A percentile compares a stretch with the other conserved stretches of the same genome.
phyloP scores from a whole-genome alignment of 176 grass and related monocot species.

The Musa schizocarpa region DNA sequence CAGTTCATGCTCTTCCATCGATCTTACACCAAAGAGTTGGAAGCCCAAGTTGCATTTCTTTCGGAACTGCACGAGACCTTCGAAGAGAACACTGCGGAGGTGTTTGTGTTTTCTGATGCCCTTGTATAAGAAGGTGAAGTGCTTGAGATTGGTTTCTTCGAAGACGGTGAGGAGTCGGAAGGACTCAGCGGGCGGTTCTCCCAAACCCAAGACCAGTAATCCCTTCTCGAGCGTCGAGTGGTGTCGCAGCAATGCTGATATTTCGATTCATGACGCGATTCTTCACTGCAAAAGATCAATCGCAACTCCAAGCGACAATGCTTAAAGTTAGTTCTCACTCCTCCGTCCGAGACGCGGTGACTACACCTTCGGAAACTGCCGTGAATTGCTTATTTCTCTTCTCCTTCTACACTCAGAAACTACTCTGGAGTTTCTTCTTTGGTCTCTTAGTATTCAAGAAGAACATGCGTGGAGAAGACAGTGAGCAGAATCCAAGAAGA shows the following conservation, averaged over 20 bases:
- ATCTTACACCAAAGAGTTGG: not conserved
- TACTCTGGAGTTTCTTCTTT: too few relatives aligned
- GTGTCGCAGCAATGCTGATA: constrained; percentile 3
- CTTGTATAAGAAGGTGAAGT: not conserved
- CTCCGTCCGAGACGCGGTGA: not conserved
- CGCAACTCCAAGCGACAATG: not conserved
- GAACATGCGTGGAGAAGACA: too few relatives aligned
- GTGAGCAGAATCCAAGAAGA: too few relatives aligned
- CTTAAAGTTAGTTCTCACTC: not conserved
- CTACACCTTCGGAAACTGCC: too few relatives aligned
- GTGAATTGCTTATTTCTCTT: too few relatives aligned
- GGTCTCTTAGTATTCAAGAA: too few relatives aligned
- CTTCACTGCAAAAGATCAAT: constrained; percentile 20
- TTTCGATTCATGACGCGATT: constrained; percentile 8
- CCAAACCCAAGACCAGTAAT: not conserved
- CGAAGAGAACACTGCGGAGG: constrained; percentile 4
- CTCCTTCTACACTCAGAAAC: too few relatives aligned
- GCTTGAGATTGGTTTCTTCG: not conserved
- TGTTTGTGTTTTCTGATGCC: constrained; percentile 10
- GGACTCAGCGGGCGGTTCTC: not conserved
- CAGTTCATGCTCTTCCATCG: not conserved
- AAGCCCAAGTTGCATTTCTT: not conserved
- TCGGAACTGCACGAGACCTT: not conserved
- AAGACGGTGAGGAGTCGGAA: not conserved
- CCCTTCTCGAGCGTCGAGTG: constrained; percentile 3